Evolutionary conservation across 2,329 filamentous ascomycete genomes (phyloP), one percentile per base, ranked within the genome.

Genomic region (Ceratocystis ficicola): DNA sequence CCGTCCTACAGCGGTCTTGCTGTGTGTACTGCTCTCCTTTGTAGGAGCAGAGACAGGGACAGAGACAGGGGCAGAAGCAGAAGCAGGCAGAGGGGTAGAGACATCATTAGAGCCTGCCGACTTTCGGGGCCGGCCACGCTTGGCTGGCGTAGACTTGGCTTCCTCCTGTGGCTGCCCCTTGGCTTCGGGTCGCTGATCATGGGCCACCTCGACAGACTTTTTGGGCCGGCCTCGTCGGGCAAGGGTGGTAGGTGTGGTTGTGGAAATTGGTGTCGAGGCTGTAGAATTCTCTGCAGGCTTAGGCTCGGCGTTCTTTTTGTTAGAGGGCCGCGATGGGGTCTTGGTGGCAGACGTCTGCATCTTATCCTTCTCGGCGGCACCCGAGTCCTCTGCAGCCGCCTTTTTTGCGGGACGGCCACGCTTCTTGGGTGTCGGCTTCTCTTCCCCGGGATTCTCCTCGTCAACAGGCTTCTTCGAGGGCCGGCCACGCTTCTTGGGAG

Each of bases 241-340:
- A 64, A 73, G 70, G 5, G 73, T 72, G 66, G 75, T 70, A 12
- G 8, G 74, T 72, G 20, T 41, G 36, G 10, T 41, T 41, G 36
- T 41, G 36, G 36, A 41, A 15, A 41, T 41, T 12, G 36, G 36
- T 12, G 36, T 41, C 8, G 36, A 41, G 36, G 10, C 10, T 15
- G 10, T 41, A 41, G 36, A 41, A 15, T 74, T 71, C 3, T 71
- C 72, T 5, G 74, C 75, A 10, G 74, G 73, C 4, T 72, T 71
- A 5, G 17, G 41, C n/a, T 57, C 50, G 1, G 63, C 10, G 5
- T 44, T 36, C 5, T 44, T 20, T 25, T 50, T 57, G 17, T 5
- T 59, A 17, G 48, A 52, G 48, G 28, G 55, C 28, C 15, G 55
- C 55, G 55, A 41, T 41, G 36, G 25, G 5, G 28, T 17, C 25